Percentiles rank a stretch among this genome's conserved stretches.
Evolutionary conservation across 1,284 basidiomycete genomes (phyloP).

Genomic region (Ganoderma lucidum): DNA sequence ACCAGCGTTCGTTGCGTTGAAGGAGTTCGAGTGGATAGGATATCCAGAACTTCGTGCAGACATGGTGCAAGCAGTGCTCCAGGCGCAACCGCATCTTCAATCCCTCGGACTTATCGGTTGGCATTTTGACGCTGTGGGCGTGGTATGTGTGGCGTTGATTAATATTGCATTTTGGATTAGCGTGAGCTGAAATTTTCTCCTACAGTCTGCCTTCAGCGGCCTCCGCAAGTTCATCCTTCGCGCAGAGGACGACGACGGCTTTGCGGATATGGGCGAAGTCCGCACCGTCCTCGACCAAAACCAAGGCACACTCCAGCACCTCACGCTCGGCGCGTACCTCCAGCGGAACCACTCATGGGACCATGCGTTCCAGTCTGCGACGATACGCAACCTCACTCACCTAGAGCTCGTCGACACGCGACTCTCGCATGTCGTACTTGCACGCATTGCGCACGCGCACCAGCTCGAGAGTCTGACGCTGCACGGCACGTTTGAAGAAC

Average conservation of each 20-base stretch:
- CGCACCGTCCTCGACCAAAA: constrained; percentile 68
- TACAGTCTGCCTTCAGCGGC: constrained; percentile 57
- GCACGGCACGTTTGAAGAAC: constrained; percentile 69
- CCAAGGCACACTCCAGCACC: constrained; percentile 61
- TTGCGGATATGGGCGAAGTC: constrained; percentile 73
- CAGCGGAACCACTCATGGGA: constrained; percentile 71
- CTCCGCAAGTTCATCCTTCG: constrained; percentile 70
- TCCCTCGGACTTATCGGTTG: constrained; percentile 70
- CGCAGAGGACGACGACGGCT: constrained; percentile 73
- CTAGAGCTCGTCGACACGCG: constrained; percentile 73
- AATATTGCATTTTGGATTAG: no score
- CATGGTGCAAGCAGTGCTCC: constrained; percentile 62
- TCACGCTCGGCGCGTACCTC: constrained; percentile 71
- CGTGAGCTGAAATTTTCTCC: neutral
- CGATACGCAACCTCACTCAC: constrained; percentile 69
- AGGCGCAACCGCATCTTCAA: constrained; percentile 58
- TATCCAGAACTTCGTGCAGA: constrained; percentile 71
- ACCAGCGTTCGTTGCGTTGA: constrained; percentile 63
- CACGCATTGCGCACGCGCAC: constrained; percentile 66
- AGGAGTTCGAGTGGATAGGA: constrained; percentile 76
- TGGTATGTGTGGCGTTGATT: constrained; percentile 35
- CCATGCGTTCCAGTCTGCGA: constrained; percentile 63
- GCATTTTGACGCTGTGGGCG: constrained; percentile 75
- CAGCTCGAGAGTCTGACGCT: constrained; percentile 66
- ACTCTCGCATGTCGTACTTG: constrained; percentile 67